Base-by-base conservation (phyloP, 257 asterid species). In the Rhazya stricta region DNA sequence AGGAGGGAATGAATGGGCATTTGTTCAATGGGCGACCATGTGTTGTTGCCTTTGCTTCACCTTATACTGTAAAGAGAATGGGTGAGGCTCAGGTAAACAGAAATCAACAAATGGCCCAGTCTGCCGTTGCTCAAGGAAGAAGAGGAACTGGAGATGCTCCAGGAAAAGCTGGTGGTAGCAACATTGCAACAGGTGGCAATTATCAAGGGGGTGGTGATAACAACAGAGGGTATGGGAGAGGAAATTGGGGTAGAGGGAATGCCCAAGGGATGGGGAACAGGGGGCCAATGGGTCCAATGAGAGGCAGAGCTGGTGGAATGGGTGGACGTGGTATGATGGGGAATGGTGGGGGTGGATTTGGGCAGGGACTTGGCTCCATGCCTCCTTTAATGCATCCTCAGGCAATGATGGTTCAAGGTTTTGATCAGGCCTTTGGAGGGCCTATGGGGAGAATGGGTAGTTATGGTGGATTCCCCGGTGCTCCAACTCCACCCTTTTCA, bases 331-430 rank as follows among this genome's bases (percentile, higher is more conserved):
- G 96, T 42, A 56, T 82, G 74, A 71, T 85, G 73, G 97, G 95
- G 32, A 90, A 83, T 43, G 86, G 88, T 62, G 88, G 86, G 37
- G 80, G 83, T 74, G 97, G 91, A 67, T 89, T 87, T 82, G 97
- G 94, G 45, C 98, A 88, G 63, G 91, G 92, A 41, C 86, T 91
- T 29, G 92, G 97, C 43, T 88, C 83, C 43, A 83, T 90, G 32
- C 97, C 96, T 75, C 96, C 94, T 11, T 42, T 92, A 79, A 68
- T 92, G 89, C 97, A 86, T 83, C 98, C 89, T 79, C 97, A 92
- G 73, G 80, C 90, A 60, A 94, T 94, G 98, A 92, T 94, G 94
- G 95, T 92, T 5, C 99, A 91, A 71, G 98, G 98, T 51, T 92
- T 88, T 78, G 99, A 94, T 85, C 94, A 92, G 25, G 89, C 89